Evolutionary conservation across 805 yeast genomes (phyloP), one percentile per base, ranked within the genome.

Genomic region (Trichomonascus vanleenenianus): DNA sequence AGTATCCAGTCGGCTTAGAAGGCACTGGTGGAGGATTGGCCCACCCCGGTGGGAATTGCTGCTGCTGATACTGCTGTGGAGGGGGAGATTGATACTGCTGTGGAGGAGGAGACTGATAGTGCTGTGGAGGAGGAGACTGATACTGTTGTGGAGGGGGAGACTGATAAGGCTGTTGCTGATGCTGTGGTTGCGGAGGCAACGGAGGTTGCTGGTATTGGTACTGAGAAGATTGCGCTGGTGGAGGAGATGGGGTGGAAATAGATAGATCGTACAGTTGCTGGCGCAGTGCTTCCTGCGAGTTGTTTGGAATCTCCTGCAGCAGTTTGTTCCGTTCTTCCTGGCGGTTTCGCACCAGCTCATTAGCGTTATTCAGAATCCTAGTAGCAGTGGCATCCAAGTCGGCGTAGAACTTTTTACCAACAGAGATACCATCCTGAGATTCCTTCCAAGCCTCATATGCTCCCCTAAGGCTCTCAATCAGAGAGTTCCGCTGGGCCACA

Each of bases 331-430:
- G 46, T 44, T 54, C 57, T 22, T 54, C 56, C 18, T 43, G 33
- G 35, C 57, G 43, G 30, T 54, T 54, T 27, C 37, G 43, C 18
- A 45, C 33, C 32, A 49, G 51, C 45, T 53, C 49, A 30, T 39
- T 42, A 9, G 51, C 50, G 46, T 54, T 54, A 19, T 38, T 36
- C 22, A 48, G 35, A n/a, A 53, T 39, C 27, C 52, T 39, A 6
- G 19, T 30, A 2, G 54, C 47, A 22, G 39, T 20, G 2, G 47
- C 20, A 12, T 31, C 33, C 15, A 78, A 63, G 46, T 77, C 74
- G 6, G 66, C 63, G 61, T 91, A 91, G 57, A 86, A 85, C 9
- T 65, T 71, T 8, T 64, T 54, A 0, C 95, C 95, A 51, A 77
- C 79, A 12, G 66, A 62, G 45, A 77, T 60, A 4, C 94, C 95